Evolutionary conservation across 1,139 yeast species (phyloP).

Genomic region (Geotrichum cucujoidarum): DNA sequence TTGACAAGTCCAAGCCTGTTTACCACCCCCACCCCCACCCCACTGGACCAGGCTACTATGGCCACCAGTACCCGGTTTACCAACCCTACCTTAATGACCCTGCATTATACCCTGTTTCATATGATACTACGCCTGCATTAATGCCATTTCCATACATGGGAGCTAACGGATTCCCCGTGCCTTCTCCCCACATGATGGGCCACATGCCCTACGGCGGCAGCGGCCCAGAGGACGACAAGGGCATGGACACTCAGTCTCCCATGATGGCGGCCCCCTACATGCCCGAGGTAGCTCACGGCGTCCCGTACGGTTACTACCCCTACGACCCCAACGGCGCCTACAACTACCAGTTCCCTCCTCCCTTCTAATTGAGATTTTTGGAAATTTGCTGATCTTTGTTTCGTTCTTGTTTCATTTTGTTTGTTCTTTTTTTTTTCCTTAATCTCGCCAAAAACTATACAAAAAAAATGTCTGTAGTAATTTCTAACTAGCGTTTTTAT

Average conservation of each 20-base stretch:
- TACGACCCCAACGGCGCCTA: constrained; percentile 12
- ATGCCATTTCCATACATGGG: constrained; percentile 8
- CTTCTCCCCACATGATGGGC: background rate
- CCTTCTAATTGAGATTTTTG: constrained; percentile 1
- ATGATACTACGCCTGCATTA: constrained; percentile 11
- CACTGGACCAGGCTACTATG: constrained; percentile 5
- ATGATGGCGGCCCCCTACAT: constrained; percentile 9
- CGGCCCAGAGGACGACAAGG: background rate
- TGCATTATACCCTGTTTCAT: constrained; percentile 14
- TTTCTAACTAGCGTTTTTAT: background rate
- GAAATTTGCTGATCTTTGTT: background rate
- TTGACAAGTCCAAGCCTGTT: constrained; percentile 10
- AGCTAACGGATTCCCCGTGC: background rate
- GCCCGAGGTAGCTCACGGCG: constrained; percentile 9
- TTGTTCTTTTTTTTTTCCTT: background rate
- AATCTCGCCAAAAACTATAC: background rate
- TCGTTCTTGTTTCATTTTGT: background rate
- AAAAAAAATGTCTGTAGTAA: background rate
- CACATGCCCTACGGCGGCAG: background rate
- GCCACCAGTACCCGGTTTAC: constrained; percentile 5
- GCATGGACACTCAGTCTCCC: constrained; percentile 1
- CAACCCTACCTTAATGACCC: constrained; percentile 9
- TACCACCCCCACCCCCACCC: background rate
- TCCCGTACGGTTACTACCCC: constrained; percentile 10
- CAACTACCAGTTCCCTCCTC: constrained; percentile 12